These are phyloP conservation scores for Diaporthe sp. DNA, from an alignment of 2,329 filamentous ascomycete species.

Conservation along the genomic window DNA sequence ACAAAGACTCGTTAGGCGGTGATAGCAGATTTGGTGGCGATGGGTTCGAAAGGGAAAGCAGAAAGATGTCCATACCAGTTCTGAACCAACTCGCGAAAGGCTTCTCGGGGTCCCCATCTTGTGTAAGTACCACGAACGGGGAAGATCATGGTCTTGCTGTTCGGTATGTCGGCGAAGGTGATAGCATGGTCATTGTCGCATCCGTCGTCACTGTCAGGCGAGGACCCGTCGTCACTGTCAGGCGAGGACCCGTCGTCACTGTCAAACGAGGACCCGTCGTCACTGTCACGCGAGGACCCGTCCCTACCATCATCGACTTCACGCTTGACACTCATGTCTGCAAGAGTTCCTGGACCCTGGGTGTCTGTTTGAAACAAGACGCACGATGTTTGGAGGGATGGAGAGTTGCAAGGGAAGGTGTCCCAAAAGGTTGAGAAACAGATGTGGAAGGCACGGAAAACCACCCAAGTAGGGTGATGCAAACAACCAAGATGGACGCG, in stretches of 20 bases:
- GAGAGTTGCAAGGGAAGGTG: neutral
- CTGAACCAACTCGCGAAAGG: conserved; percentile 10
- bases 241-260: neutral
- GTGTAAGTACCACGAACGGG: neutral
- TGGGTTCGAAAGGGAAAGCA: neutral
- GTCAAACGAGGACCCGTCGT: neutral
- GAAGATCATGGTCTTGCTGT: neutral
- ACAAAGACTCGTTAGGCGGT: accelerated
- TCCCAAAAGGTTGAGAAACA: neutral
- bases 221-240: neutral
- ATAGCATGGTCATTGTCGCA: neutral
- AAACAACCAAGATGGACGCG: neutral
- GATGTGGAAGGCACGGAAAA: neutral
- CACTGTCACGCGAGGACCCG: neutral
- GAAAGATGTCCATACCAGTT: neutral
- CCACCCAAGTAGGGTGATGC: neutral
- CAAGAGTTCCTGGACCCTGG: neutral
- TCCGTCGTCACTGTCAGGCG: too few relatives aligned
- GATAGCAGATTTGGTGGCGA: too few relatives aligned
- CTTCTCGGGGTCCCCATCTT: neutral
- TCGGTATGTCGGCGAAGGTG: neutral
- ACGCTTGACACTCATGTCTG: neutral
- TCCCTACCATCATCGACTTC: neutral
- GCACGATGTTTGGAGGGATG: neutral
- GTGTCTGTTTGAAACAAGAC: neutral